Percentiles rank a stretch among this genome's conserved stretches.
Evolutionary conservation across 495 filamentous ascomycete species (phyloP).

Genomic region (Hypoxylon fuscum): DNA sequence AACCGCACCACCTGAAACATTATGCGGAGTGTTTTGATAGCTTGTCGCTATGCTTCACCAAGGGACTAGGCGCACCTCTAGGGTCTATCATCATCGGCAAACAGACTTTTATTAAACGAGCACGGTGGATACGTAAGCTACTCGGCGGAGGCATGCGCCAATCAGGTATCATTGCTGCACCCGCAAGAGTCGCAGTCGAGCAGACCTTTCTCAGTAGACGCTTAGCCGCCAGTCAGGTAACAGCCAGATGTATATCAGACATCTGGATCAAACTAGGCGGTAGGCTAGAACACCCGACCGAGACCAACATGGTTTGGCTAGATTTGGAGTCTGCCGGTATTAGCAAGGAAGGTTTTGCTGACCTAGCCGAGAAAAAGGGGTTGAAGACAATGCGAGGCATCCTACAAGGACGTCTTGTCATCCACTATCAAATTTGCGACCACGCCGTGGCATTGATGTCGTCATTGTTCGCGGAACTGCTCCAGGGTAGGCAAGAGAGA

Average conservation of each 20-base stretch:
- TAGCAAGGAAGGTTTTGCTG: background rate
- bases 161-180: constrained; percentile 70
- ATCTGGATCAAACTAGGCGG: constrained; percentile 72
- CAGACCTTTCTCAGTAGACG: constrained; percentile 72
- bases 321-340: constrained; percentile 65
- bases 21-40: constrained; percentile 81
- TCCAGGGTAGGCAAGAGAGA: background rate
- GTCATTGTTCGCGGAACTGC: background rate
- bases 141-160: constrained; percentile 88
- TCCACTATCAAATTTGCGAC: background rate
- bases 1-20: constrained; percentile 69
- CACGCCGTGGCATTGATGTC: background rate
- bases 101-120: constrained; percentile 71
- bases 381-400: background rate
- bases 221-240: constrained; percentile 69
- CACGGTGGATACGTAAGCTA: constrained; percentile 82
- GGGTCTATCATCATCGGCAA: constrained; percentile 81
- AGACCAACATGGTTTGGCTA: constrained; percentile 97
- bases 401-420: background rate
- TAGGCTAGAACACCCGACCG: constrained; percentile 66
- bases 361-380: background rate
- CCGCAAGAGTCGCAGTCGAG: constrained; percentile 71
- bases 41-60: constrained; percentile 84
- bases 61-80: constrained; percentile 88
- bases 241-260: constrained; percentile 69